A percentile compares a stretch with the other conserved stretches of the same genome.
phyloP scores from a whole-genome alignment of 2,329 filamentous ascomycete species.

The Scytalidium lignicola region DNA sequence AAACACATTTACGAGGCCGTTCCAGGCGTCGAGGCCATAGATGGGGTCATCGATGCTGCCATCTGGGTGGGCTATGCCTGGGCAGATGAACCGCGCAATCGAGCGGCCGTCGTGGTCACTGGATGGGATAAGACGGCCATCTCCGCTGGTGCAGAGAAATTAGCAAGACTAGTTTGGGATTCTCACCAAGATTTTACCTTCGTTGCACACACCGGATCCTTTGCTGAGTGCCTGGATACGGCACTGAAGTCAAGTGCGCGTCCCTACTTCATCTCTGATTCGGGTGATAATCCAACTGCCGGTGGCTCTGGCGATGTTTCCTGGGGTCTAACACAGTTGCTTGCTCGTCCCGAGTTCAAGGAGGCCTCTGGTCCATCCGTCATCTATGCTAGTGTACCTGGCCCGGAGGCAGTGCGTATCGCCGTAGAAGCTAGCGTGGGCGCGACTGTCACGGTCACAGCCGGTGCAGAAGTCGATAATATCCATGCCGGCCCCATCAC shows the following conservation, averaged over 20 bases:
- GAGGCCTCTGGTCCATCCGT: constrained; percentile 32
- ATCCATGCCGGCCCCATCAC: constrained; percentile 43
- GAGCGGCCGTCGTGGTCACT: constrained; percentile 44
- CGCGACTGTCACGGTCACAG: constrained; percentile 43
- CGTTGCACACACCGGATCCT: constrained; percentile 44
- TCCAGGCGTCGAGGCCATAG: constrained; percentile 34
- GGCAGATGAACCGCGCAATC: constrained; percentile 49
- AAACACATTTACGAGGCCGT: constrained; percentile 45
- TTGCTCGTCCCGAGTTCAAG: constrained; percentile 40
- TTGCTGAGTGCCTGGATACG: constrained; percentile 40
- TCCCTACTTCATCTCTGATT: constrained; percentile 51
- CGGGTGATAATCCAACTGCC: constrained; percentile 50
- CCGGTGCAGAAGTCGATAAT: constrained; percentile 44
- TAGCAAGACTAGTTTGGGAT: constrained; percentile 44
- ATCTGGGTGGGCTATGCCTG: constrained; percentile 53
- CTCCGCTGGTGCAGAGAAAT: constrained; percentile 34
- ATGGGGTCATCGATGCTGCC: constrained; percentile 44
- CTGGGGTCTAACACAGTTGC: constrained; percentile 42
- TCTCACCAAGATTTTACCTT: constrained; percentile 43
- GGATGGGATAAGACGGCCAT: constrained; percentile 41
- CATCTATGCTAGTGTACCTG: constrained; percentile 50
- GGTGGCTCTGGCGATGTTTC: constrained; percentile 50
- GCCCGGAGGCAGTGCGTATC: constrained; percentile 35
- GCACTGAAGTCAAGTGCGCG: constrained; percentile 35
- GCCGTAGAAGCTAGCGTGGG: constrained; percentile 42